Evolutionary conservation across 2,329 filamentous ascomycete species (phyloP), one percentile per base, ranked within the genome.

Genomic region (Ploettnerulaceae sp.): DNA sequence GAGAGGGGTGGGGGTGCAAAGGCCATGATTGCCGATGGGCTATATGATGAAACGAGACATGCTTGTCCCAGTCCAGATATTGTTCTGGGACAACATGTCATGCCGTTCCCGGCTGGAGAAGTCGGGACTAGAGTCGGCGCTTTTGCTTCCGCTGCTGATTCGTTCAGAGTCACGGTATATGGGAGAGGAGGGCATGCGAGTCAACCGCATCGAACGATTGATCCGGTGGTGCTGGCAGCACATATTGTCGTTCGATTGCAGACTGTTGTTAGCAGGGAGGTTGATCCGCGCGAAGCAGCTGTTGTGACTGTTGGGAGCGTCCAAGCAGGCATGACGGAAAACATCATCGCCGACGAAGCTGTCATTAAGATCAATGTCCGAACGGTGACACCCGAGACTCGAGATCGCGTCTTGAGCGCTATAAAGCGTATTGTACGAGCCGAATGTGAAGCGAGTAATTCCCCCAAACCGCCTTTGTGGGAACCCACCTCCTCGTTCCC

Each of bases 11-110:
- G 64, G 0, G 84, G 84, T 0, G 83, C 84, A 0, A 73, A 74
- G 61, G 66, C 77, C 25, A 83, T 83, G 80, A 69, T 83, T 4
- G 72, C 75, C 29, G 77, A 78, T 54, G 77, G 78, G 0, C 56
- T 81, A 21, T 82, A 79, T 54, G 53, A 57, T 64, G 60, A 25
- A 48, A 61, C 3, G 12, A 49, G 40, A 14, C 64, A 72, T 6
- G 70, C 66, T 36, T 67, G 79, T 5, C 75, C 75, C 0, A 64
- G 72, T 14, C 77, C 77, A 3, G 75, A 80, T 54, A 57, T 78
- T 6, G 72, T 74, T 7, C 61, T 81, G 3, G 76, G 75, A 3
- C 74, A 70, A 15, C 77, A 81, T 63, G 72, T 80, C 0, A 70
- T 74, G 63, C 53, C 61, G 5, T 58, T 64, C 47, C 61, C 56